A percentile compares a stretch with the other conserved stretches of the same genome.
Evolutionary conservation across 1,139 yeast species (phyloP).

Genomic region (Yamadazyma trypodendri): DNA sequence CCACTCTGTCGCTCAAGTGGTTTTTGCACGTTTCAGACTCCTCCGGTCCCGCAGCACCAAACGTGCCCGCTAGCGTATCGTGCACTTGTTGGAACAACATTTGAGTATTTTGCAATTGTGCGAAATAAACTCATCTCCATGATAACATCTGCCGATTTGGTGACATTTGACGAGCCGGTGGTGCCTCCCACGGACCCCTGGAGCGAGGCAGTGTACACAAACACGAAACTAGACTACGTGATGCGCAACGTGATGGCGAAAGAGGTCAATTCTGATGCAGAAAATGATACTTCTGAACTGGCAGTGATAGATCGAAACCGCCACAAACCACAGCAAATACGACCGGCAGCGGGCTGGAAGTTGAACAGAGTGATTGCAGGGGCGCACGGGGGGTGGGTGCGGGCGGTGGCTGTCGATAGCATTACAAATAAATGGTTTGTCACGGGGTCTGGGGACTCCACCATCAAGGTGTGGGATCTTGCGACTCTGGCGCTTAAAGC

Average conservation of each 20-base stretch:
- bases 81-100: slow-evolving; percentile 16
- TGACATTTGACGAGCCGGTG: slow-evolving; percentile 17
- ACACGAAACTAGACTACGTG: slow-evolving; percentile 25
- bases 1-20: slow-evolving; percentile 4
- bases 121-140: slow-evolving; percentile 5
- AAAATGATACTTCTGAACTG: too few relatives aligned
- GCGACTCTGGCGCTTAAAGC: slow-evolving; percentile 69
- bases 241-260: slow-evolving; percentile 7
- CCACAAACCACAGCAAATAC: not conserved
- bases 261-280: not conserved
- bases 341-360: slow-evolving; percentile 46
- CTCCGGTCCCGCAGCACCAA: too few relatives aligned
- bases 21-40: too few relatives aligned
- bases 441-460: slow-evolving; percentile 85
- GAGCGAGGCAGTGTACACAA: slow-evolving; percentile 34
- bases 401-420: slow-evolving; percentile 78
- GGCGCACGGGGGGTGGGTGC: slow-evolving; percentile 94
- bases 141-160: slow-evolving; percentile 13
- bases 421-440: slow-evolving; percentile 83
- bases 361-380: slow-evolving; percentile 68
- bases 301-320: too few relatives aligned
- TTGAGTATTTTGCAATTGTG: too few relatives aligned
- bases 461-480: slow-evolving; percentile 90
- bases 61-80: slow-evolving; percentile 5
- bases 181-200: slow-evolving; percentile 31